Base-by-base conservation (phyloP, 805 yeast species). In the Suhomyces sp. region DNA sequence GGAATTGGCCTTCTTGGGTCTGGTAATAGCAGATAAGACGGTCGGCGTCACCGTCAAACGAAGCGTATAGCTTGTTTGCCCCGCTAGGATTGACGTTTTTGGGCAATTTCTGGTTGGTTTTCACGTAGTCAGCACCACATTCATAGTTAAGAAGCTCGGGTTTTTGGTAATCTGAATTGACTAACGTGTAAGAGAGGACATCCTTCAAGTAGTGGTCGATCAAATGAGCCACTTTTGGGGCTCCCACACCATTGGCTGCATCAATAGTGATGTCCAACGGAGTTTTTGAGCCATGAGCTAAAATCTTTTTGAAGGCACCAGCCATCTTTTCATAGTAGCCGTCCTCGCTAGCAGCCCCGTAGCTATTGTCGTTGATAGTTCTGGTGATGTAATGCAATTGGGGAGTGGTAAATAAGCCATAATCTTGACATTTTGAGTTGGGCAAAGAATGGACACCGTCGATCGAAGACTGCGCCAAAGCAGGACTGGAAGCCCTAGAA, bases 41-140 rank as follows among this genome's bases (percentile, higher is more conserved):
- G 68, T 94, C 99, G 4, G 99, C 98, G 68, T 94, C 99, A 48
- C 99, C 99, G 66, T 94, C 99, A 65, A 90, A 91, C 1, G 96
- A 89, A 6, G 96, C 87, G 61, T 83, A 87, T 49, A 92, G 72
- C 53, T 76, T 69, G 44, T 73, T 69, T 5, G 81, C 71, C 2
- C 57, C 61, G 0, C 84, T 81, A 5, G 58, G 52, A 5, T 56
- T 56, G 12, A 88, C 73, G 40, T 84, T 86, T 3, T 73, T 68
- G 6, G 99, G 99, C 45, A 87, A 76, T 51, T 71, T 77, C 64
- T 94, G 98, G 66, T 85, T 83, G 2, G 97, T 90, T 70, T 94
- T 94, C 51, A 94, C 99, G 64, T 71, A 93, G 69, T 94, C 99
- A 6, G 99, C 98, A 50, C 99, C 99, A 66, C 98, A 93, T 48